phyloP scores from a whole-genome alignment of 257 asterid genomes.

The Gynochthodes officinalis region DNA sequence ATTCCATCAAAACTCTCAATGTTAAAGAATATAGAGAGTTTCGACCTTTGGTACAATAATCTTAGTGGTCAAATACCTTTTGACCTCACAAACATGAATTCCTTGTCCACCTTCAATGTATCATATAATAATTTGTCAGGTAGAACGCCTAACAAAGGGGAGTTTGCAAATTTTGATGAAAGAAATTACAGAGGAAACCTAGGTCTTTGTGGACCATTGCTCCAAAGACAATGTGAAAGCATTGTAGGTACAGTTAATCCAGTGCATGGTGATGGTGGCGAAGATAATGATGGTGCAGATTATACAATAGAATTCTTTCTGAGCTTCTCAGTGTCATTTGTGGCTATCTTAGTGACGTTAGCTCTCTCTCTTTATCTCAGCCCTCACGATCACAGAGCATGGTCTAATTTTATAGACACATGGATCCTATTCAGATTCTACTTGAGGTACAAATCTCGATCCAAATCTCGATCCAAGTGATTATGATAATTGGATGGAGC shows the following conservation, averaged over 20 bases:
- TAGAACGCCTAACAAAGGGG: background rate
- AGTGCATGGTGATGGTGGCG: background rate
- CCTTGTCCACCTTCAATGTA: constrained; percentile 14
- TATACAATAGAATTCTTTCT: background rate
- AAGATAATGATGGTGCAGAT: background rate
- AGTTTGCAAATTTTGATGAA: constrained; percentile 15
- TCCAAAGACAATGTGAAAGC: background rate
- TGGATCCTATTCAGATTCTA: background rate
- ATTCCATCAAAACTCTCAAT: constrained; percentile 8
- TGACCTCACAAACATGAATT: constrained; percentile 10
- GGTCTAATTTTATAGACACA: background rate
- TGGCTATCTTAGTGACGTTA: background rate
- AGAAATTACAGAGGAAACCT: constrained; percentile 19
- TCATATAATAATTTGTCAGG: constrained; percentile 23
- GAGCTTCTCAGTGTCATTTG: background rate
- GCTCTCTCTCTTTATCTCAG: background rate
- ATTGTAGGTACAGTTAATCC: background rate
- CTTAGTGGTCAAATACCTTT: constrained; percentile 15
- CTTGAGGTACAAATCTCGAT: background rate
- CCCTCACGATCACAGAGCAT: background rate
- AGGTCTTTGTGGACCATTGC: constrained; percentile 15
- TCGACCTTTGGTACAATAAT: constrained; percentile 21
- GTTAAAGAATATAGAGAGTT: constrained; percentile 15
- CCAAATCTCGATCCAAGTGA: too few relatives aligned
- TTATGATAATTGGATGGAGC: too few relatives aligned